Conservation (phyloP, 2,329 filamentous ascomycete species). For the Paraphaeosphaeria minitans region DNA sequence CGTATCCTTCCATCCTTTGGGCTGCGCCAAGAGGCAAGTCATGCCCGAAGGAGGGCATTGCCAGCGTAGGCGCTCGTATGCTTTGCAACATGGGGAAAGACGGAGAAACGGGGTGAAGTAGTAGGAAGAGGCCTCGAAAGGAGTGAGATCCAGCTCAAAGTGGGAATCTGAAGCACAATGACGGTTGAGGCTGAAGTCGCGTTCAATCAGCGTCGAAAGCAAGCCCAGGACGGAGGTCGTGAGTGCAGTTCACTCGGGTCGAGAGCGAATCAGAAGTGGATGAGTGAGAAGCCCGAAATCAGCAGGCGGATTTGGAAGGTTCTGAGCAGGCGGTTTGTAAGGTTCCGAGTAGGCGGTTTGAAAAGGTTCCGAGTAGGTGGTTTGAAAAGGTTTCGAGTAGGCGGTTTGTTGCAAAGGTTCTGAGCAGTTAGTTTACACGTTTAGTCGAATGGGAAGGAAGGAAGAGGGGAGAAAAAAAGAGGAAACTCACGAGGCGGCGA, state of each 20-base stretch:
- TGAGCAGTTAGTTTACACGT: not conserved
- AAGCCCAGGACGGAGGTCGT: not conserved
- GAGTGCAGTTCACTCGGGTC: not conserved
- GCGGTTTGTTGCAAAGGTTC: no score
- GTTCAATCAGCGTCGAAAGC: not conserved
- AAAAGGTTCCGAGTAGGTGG: no score
- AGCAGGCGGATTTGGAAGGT: not conserved
- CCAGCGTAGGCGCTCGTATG: slow-evolving; percentile 40
- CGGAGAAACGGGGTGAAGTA: slow-evolving; percentile 5
- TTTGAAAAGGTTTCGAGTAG: no score
- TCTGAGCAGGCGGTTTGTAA: not conserved
- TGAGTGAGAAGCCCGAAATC: not conserved
- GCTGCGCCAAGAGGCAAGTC: slow-evolving; percentile 37
- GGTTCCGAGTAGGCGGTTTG: no score
- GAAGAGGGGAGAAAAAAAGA: no score
- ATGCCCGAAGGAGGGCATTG: slow-evolving; percentile 45
- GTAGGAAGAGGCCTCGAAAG: not conserved
- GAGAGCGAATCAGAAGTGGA: not conserved
- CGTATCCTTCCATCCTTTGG: slow-evolving; percentile 42
- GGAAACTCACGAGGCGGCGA: slow-evolving; percentile 3
- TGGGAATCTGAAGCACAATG: not conserved
- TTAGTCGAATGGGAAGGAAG: not conserved
- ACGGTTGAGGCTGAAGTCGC: not conserved
- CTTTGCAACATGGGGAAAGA: slow-evolving; percentile 45
- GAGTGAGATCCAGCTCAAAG: slow-evolving; percentile 8